These are phyloP conservation scores for Citrus sp. DNA, from an alignment of 345 rosid genomes.

Conservation along the genomic window DNA sequence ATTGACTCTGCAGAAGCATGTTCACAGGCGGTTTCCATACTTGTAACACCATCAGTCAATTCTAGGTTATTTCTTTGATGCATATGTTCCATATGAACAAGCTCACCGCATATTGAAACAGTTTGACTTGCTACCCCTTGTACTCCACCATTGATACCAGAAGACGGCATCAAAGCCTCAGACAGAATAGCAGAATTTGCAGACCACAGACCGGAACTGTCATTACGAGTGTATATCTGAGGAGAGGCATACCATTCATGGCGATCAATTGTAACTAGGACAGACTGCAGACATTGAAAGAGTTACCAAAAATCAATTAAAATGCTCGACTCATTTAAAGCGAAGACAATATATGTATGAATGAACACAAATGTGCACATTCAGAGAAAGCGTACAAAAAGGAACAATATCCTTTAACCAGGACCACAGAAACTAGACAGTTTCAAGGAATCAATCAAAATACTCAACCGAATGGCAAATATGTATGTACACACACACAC, in stretches of 20 bases:
- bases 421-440: too few species aligned
- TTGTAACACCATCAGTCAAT: conserved; percentile 45
- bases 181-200: conserved; percentile 57
- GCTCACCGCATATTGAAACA: conserved; percentile 33
- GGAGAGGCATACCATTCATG: conserved; percentile 99
- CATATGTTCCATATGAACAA: conserved; percentile 36
- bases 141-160: conserved; percentile 34
- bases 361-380: neutral
- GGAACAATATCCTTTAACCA: neutral
- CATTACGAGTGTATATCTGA: conserved; percentile 84
- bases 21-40: conserved; percentile 52
- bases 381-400: neutral
- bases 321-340: neutral
- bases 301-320: neutral
- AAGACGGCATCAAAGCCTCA: conserved; percentile 24
- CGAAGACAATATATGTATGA: too few species aligned
- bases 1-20: conserved; percentile 36
- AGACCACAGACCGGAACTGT: conserved; percentile 83
- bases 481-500: too few species aligned
- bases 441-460: too few species aligned
- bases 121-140: conserved; percentile 23
- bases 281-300: conserved; percentile 58
- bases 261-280: conserved; percentile 77
- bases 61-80: conserved; percentile 46
- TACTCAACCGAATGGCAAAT: too few species aligned